Conservation (phyloP, 2,329 filamentous ascomycete species). For the Cadophora sp. region DNA sequence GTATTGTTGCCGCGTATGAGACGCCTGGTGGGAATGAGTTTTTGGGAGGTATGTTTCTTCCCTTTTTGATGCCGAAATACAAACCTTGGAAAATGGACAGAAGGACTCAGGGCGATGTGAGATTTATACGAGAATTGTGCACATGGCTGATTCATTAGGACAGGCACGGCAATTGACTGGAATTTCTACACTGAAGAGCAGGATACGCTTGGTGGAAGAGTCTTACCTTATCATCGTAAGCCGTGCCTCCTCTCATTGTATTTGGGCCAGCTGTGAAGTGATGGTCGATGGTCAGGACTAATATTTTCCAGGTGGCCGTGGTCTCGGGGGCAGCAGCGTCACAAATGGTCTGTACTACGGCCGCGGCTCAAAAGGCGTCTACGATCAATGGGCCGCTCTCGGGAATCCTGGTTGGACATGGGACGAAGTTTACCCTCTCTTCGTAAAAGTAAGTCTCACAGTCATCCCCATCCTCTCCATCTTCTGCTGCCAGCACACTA, state of each 20-base stretch:
- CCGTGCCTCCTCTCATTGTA: neutral
- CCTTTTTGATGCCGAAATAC: no score
- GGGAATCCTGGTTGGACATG: constrained; percentile 51
- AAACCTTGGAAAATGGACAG: no score
- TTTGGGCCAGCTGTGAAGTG: neutral
- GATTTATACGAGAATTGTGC: no score
- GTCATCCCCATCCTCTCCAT: neutral
- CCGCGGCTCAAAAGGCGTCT: constrained; percentile 38
- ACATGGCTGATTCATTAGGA: no score
- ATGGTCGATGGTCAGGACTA: neutral
- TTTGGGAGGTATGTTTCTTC: constrained; percentile 18
- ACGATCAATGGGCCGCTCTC: constrained; percentile 48
- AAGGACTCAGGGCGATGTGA: no score
- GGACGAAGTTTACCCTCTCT: constrained; percentile 48
- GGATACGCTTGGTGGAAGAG: neutral
- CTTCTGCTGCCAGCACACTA: neutral
- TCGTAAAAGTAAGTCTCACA: constrained; percentile 32
- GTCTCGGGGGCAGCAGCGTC: constrained; percentile 42
- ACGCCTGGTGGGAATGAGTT: constrained; percentile 22
- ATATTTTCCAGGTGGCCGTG: neutral
- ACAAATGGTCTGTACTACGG: constrained; percentile 46
- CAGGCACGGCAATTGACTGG: constrained; percentile 3
- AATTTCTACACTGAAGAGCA: constrained; percentile 4
- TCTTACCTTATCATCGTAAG: constrained; percentile 12
- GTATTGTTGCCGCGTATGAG: constrained; percentile 7